phyloP scores from a whole-genome alignment of 441 rosid genomes.

The Adansonia madagascariensis region DNA sequence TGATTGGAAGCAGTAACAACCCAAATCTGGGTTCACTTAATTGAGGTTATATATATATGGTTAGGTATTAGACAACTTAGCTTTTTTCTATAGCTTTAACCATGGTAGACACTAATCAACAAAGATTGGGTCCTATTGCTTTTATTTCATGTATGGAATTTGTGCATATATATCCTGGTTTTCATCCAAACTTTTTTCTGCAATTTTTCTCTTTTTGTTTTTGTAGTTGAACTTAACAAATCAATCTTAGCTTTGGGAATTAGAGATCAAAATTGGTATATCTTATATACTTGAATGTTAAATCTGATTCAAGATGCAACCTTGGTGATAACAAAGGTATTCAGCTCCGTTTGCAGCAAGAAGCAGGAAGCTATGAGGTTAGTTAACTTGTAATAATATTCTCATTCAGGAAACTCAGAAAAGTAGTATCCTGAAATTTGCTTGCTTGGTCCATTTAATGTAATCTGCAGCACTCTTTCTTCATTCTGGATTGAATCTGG shows the following conservation, averaged over 20 bases:
- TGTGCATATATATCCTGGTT: neutral
- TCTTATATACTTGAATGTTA: neutral
- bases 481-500: neutral
- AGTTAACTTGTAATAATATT: neutral
- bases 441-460: neutral
- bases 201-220: neutral
- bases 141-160: conserved; percentile 13
- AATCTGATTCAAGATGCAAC: neutral
- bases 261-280: neutral
- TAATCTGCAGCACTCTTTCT: neutral
- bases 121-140: neutral
- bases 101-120: conserved; percentile 4
- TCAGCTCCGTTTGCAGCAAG: neutral
- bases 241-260: neutral
- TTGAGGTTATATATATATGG: conserved; percentile 13
- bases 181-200: neutral
- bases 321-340: neutral
- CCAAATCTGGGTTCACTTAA: conserved; percentile 3
- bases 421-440: neutral
- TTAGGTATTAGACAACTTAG: neutral
- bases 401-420: neutral
- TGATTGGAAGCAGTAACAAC: conserved; percentile 12
- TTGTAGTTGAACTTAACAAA: neutral
- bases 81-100: conserved; percentile 3
- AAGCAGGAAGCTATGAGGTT: conserved; percentile 1